phyloP scores from a whole-genome alignment of 306 rosid genomes.

The Glycine soja region DNA sequence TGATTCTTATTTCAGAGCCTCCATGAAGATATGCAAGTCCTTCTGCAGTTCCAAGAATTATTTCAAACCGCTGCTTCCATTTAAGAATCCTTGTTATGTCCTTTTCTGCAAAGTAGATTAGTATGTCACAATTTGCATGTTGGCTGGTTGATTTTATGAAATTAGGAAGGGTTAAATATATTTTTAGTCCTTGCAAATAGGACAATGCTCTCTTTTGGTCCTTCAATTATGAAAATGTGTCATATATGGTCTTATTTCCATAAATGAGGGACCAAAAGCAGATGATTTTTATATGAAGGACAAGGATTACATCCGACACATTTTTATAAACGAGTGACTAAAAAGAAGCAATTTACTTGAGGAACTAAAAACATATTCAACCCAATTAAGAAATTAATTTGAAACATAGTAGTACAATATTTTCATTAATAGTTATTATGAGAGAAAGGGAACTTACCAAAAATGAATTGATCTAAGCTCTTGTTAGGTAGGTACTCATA shows the following conservation, averaged over 20 bases:
- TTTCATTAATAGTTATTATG: background rate
- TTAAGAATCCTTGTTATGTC: constrained; percentile 14
- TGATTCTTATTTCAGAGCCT: constrained; percentile 28
- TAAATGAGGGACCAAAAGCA: background rate
- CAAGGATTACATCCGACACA: background rate
- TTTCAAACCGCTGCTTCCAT: constrained; percentile 17
- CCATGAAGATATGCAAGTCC: constrained; percentile 37
- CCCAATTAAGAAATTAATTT: background rate
- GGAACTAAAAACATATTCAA: background rate
- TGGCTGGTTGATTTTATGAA: background rate
- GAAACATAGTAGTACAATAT: background rate
- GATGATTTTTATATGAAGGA: background rate
- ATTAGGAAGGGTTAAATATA: background rate
- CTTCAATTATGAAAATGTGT: background rate
- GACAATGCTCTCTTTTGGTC: background rate
- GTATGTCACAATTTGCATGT: background rate
- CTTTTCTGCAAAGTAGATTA: constrained; percentile 19
- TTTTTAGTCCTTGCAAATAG: background rate
- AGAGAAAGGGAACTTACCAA: constrained; percentile 7
- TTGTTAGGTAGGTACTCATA: constrained; percentile 31
- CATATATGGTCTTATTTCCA: background rate
- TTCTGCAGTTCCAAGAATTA: constrained; percentile 30
- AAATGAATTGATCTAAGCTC: constrained; percentile 33
- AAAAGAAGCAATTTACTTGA: background rate
- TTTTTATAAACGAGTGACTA: background rate